phyloP scores from a whole-genome alignment of 2,329 filamentous ascomycete species.

The Beauveria medogensis region DNA sequence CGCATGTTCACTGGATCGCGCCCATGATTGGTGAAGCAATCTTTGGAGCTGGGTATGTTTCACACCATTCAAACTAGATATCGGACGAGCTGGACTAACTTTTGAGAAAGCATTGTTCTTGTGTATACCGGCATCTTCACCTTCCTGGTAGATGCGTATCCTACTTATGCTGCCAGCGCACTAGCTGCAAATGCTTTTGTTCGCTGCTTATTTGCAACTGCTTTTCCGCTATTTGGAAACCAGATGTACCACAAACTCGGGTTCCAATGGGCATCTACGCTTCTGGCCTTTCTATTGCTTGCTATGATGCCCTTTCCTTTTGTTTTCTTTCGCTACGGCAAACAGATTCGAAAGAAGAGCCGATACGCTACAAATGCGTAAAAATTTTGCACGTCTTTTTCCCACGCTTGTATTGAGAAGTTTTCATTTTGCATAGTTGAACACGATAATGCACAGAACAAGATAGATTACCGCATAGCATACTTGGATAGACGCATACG shows the following conservation, averaged over 20 bases:
- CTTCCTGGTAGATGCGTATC: constrained; percentile 72
- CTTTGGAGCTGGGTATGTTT: constrained; percentile 61
- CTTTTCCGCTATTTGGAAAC: constrained; percentile 67
- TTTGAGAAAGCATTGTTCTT: constrained; percentile 54
- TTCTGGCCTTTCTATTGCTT: constrained; percentile 54
- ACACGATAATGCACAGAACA: neutral
- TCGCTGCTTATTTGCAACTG: constrained; percentile 54
- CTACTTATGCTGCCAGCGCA: constrained; percentile 65
- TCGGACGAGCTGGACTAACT: neutral
- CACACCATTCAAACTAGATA: neutral
- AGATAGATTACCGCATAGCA: no score
- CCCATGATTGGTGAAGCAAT: constrained; percentile 65
- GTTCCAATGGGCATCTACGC: constrained; percentile 58
- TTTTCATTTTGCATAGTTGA: neutral
- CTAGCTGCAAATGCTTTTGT: constrained; percentile 79
- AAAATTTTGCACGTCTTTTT: neutral
- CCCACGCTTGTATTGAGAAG: neutral
- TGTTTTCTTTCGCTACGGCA: constrained; percentile 54
- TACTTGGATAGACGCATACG: no score
- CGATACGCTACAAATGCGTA: constrained; percentile 35
- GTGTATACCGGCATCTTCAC: constrained; percentile 82
- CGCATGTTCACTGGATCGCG: constrained; percentile 66
- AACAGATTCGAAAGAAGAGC: constrained; percentile 46
- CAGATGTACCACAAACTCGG: constrained; percentile 65
- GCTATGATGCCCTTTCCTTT: constrained; percentile 58